Evolutionary conservation across 2,329 filamentous ascomycete species (phyloP), one percentile per base, ranked within the genome.

Genomic region (Paradendryphiella salina): DNA sequence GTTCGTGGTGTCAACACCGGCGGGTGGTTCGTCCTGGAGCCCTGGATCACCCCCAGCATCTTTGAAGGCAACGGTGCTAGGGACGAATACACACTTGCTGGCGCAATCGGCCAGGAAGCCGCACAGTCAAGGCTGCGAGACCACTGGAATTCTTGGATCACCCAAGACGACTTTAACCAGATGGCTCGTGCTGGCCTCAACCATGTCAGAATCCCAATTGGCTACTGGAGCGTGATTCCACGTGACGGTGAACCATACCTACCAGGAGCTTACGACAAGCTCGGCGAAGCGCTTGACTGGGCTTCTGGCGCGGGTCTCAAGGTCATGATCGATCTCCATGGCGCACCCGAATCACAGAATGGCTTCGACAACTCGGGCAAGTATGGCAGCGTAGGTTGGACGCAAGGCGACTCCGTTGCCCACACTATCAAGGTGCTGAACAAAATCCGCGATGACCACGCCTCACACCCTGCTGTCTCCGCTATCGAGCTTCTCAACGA

Each of bases 281-380:
- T 87, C 8, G 82, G 84, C 50, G 64, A 79, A 54, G 81, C 84
- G 18, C 75, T 86, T 47, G 69, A 73, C 53, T 85, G 85, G 82
- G 86, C 85, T 9, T 71, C 78, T 50, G 72, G 66, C 36, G 76
- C 80, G 36, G 81, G 82, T 3, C 66, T 88, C 40, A 85, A 85
- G 63, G 82, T 88, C 34, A 80, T 86, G 72, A 79, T 89, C 60
- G 86, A 89, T 66, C 72, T 88, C 17, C 86, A 89, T 63, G 85
- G 85, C 58, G 82, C 83, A 26, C 81, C 83, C 14, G 79, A 79
- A 5, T 85, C 82, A 5, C 85, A 87, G 61, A 87, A 87, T 54
- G 85, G 85, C 3, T 87, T 86, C 64, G 85, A 87, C 70, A 87
- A 87, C 71, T 84, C 80, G 46, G 85, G 85, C 37, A 76, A 74